Percentiles rank a stretch among this genome's conserved stretches.
phyloP scores from a whole-genome alignment of 1,139 yeast genomes.

The Scheffersomyces segobiensis region DNA sequence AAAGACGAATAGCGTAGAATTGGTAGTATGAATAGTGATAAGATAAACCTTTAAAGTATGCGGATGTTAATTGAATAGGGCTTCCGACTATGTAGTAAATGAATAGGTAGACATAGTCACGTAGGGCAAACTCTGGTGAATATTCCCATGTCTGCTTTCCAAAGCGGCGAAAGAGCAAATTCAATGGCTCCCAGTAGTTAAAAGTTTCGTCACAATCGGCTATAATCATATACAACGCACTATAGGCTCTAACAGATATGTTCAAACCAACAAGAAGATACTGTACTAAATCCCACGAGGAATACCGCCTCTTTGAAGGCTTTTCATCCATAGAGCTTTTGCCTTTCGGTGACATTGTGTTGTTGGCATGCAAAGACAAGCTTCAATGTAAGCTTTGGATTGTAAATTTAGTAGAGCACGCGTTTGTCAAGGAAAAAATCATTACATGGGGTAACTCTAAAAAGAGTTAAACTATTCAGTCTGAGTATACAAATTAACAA shows the following conservation, averaged over 20 bases:
- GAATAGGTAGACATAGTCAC: constrained; percentile 77
- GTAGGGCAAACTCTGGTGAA: constrained; percentile 83
- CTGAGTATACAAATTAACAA: too few relatives aligned
- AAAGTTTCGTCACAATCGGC: constrained; percentile 79
- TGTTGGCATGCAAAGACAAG: not conserved
- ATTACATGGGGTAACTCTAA: not conserved
- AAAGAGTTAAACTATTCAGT: not conserved
- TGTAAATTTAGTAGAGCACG: not conserved
- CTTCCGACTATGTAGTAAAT: constrained; percentile 48
- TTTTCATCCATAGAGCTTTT: not conserved
- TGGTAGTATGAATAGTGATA: constrained; percentile 22
- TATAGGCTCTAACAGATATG: constrained; percentile 41
- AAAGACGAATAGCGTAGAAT: constrained; percentile 57
- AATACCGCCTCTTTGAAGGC: not conserved
- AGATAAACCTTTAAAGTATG: constrained; percentile 21
- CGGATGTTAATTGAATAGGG: constrained; percentile 31
- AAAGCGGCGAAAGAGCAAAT: constrained; percentile 71
- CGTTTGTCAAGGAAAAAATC: not conserved
- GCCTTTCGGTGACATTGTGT: not conserved
- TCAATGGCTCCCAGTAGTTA: constrained; percentile 94
- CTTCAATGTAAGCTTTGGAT: not conserved
- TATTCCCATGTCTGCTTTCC: constrained; percentile 98
- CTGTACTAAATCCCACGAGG: not conserved
- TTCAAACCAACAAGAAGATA: constrained; percentile 20
- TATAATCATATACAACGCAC: constrained; percentile 61